A percentile compares a stretch with the other conserved stretches of the same genome.
Conservation (phyloP, 164 flowering plant species). For the Kingdonia uniflora region DNA sequence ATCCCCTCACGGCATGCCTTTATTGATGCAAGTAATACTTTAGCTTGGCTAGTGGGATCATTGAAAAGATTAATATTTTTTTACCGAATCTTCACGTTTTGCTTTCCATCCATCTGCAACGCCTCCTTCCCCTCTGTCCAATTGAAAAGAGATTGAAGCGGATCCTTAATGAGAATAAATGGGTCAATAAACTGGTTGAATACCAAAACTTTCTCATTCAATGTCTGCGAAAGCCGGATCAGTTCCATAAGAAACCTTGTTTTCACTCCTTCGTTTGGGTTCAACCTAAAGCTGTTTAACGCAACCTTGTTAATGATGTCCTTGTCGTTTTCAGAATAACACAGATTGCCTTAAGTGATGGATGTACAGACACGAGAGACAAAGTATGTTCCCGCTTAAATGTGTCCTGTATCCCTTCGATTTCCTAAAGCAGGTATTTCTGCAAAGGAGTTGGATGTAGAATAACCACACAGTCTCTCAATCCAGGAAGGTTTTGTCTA, state of each 20-base stretch:
- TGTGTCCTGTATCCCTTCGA: constrained; percentile 8
- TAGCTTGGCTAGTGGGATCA: constrained; percentile 39
- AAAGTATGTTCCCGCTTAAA: constrained; percentile 18
- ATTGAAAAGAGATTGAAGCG: constrained; percentile 22
- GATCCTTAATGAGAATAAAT: constrained; percentile 31
- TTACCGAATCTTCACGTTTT: constrained; percentile 34
- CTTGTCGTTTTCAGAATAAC: background rate
- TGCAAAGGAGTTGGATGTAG: constrained; percentile 40
- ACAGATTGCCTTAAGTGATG: constrained; percentile 29
- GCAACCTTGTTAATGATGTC: constrained; percentile 6
- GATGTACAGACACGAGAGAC: constrained; percentile 52
- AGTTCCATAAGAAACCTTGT: constrained; percentile 55
- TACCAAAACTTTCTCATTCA: constrained; percentile 59
- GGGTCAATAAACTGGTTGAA: constrained; percentile 71
- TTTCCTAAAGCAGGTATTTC: constrained; percentile 24
- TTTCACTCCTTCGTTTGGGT: constrained; percentile 52
- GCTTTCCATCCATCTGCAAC: constrained; percentile 9
- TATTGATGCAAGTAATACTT: constrained; percentile 69
- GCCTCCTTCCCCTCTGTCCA: constrained; percentile 61
- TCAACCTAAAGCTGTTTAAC: constrained; percentile 17
- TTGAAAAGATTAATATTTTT: constrained; percentile 38
- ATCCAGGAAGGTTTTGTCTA: constrained; percentile 52
- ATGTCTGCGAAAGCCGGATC: constrained; percentile 27
- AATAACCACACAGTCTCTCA: constrained; percentile 38
- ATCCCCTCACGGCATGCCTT: constrained; percentile 77